A percentile compares a stretch with the other conserved stretches of the same genome.
Conservation (phyloP, 2,329 filamentous ascomycete genomes). For the Penicillium sp. region DNA sequence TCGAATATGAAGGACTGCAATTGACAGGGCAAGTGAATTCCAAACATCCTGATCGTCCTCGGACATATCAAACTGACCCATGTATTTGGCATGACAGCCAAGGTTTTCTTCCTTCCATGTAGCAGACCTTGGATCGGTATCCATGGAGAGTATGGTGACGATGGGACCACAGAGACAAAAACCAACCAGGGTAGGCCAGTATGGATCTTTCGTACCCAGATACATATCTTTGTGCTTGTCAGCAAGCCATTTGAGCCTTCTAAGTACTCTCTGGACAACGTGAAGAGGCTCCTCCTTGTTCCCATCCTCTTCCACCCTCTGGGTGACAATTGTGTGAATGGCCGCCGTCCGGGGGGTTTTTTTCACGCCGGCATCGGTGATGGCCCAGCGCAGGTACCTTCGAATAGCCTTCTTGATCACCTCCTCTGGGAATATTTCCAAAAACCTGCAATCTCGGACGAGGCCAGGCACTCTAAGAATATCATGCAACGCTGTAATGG, state of each 20-base stretch:
- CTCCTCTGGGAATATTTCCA: slow-evolving; percentile 39
- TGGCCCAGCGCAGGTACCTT: slow-evolving; percentile 58
- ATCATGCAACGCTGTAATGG: slow-evolving; percentile 54
- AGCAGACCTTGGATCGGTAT: slow-evolving; percentile 42
- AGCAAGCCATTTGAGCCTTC: slow-evolving; percentile 50
- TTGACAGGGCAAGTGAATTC: slow-evolving; percentile 62
- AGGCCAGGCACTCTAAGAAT: slow-evolving; percentile 56
- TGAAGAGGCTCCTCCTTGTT: slow-evolving; percentile 43
- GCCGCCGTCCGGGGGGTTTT: slow-evolving; percentile 42
- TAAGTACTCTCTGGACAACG: slow-evolving; percentile 49
- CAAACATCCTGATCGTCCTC: slow-evolving; percentile 61
- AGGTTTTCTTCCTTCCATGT: slow-evolving; percentile 18
- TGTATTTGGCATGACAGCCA: slow-evolving; percentile 36
- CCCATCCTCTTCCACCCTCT: slow-evolving; percentile 25
- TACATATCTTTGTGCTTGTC: slow-evolving; percentile 45
- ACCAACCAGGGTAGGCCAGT: slow-evolving; percentile 57
- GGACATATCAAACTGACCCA: slow-evolving; percentile 59
- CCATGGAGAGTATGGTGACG: slow-evolving; percentile 57
- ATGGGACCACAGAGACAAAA: slow-evolving; percentile 58
- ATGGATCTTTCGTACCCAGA: slow-evolving; percentile 3
- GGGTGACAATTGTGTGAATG: slow-evolving; percentile 52
- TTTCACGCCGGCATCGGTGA: slow-evolving; percentile 53
- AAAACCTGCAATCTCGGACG: slow-evolving; percentile 54
- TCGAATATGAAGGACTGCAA: slow-evolving; percentile 58
- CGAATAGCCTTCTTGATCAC: slow-evolving; percentile 48